phyloP scores from a whole-genome alignment of 176 grass and related monocot species.

The Elaeis guineensis region DNA sequence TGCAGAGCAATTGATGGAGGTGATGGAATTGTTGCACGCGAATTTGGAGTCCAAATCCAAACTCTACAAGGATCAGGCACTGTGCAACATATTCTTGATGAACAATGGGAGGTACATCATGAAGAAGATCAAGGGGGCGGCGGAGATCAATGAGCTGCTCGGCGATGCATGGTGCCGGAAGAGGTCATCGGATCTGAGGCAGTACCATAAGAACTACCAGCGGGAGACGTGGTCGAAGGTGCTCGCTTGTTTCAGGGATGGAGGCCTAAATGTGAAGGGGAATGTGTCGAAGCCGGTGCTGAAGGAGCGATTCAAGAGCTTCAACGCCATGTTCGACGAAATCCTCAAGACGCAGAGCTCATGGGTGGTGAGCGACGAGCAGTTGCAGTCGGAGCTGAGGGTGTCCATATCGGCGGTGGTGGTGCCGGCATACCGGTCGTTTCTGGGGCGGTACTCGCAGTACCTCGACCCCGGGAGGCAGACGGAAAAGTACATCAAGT shows the following conservation, averaged over 20 bases:
- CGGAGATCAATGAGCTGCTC: neutral
- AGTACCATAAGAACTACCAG: constrained; percentile 29
- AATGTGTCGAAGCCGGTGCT: constrained; percentile 7
- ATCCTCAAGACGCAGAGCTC: constrained; percentile 12
- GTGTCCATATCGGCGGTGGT: constrained; percentile 1
- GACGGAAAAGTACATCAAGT: constrained; percentile 8
- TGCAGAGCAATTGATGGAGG: neutral
- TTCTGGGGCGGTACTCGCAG: constrained; percentile 1
- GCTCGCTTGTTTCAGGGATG: constrained; percentile 15
- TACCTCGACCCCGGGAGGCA: neutral
- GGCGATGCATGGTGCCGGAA: constrained; percentile 12
- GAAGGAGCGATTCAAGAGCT: constrained; percentile 6
- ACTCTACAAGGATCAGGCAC: constrained; percentile 17
- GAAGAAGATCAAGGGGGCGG: too few species aligned
- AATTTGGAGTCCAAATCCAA: constrained; percentile 12
- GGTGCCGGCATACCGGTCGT: constrained; percentile 2
- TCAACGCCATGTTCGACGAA: constrained; percentile 12
- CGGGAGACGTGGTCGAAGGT: constrained; percentile 15
- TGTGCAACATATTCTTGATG: constrained; percentile 21
- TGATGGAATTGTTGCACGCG: constrained; percentile 1
- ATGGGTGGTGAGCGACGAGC: constrained; percentile 20
- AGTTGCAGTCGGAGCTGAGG: constrained; percentile 7
- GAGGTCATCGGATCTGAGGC: constrained; percentile 7
- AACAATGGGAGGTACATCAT: constrained; percentile 15
- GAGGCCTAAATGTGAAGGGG: neutral